Percentiles rank a stretch among this genome's conserved stretches.
phyloP scores from a whole-genome alignment of 495 filamentous ascomycete species.

The Penicillium riverlandense region DNA sequence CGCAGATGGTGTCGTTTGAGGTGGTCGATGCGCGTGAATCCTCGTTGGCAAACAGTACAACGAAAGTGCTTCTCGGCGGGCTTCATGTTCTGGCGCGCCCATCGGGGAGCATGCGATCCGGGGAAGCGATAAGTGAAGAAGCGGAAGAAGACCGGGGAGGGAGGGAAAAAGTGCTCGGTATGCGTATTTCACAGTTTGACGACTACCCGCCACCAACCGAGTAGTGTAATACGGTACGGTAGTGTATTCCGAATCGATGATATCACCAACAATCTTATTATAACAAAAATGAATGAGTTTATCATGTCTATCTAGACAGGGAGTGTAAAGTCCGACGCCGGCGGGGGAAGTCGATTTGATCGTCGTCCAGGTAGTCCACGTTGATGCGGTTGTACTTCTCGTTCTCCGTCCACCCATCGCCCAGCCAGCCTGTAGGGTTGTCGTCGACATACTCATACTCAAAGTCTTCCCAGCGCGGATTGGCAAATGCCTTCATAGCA shows the following conservation, averaged over 20 bases:
- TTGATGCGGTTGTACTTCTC: slow-evolving; percentile 27
- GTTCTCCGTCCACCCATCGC: slow-evolving; percentile 36
- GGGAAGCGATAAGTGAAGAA: slow-evolving; percentile 10
- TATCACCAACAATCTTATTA: too few species aligned
- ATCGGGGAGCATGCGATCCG: slow-evolving; percentile 32
- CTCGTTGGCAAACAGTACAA: slow-evolving; percentile 39
- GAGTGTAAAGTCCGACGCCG: neutral
- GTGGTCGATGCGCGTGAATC: slow-evolving; percentile 43
- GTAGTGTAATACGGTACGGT: too few species aligned
- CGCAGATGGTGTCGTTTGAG: slow-evolving; percentile 41
- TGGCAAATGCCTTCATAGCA: slow-evolving; percentile 24
- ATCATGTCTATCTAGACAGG: neutral
- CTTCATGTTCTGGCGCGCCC: slow-evolving; percentile 28
- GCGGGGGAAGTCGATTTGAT: slow-evolving; percentile 30
- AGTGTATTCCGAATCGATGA: too few species aligned
- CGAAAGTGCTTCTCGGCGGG: slow-evolving; percentile 38
- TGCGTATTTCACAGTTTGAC: slow-evolving; percentile 2
- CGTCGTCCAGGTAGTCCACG: slow-evolving; percentile 33
- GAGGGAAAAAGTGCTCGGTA: slow-evolving; percentile 2
- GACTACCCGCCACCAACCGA: too few species aligned
- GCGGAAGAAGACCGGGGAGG: slow-evolving; percentile 4
- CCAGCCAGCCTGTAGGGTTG: slow-evolving; percentile 32
- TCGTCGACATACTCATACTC: slow-evolving; percentile 31
- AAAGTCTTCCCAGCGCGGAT: slow-evolving; percentile 38
- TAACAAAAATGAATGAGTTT: too few species aligned